A percentile compares a stretch with the other conserved stretches of the same genome.
Evolutionary conservation across 169 alveolate species (phyloP).

Genomic region (Cryptosporidium sp.): DNA sequence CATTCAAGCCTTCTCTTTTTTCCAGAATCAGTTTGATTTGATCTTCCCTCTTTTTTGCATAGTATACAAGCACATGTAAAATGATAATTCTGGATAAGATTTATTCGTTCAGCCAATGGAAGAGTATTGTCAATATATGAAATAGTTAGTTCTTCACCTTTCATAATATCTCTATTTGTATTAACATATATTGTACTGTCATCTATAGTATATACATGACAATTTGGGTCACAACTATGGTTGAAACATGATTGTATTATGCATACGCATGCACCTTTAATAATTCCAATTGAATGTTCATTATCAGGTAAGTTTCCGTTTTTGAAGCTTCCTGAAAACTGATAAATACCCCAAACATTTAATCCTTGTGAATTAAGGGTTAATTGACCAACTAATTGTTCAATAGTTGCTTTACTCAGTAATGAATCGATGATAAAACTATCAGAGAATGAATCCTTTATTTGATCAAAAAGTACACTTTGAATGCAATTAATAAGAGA

Average conservation of each 20-base stretch:
- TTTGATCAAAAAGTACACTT: slow-evolving; percentile 24
- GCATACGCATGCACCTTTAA: slow-evolving; percentile 79
- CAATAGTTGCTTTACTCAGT: slow-evolving; percentile 55
- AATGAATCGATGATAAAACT: slow-evolving; percentile 19
- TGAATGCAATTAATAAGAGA: slow-evolving; percentile 51
- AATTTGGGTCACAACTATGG: slow-evolving; percentile 80
- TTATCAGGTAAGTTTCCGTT: neutral
- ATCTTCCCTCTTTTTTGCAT: slow-evolving; percentile 46
- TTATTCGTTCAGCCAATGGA: slow-evolving; percentile 73
- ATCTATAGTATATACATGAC: slow-evolving; percentile 48
- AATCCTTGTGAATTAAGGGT: slow-evolving; percentile 77
- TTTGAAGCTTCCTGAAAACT: too few relatives aligned
- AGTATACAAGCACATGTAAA: slow-evolving; percentile 73
- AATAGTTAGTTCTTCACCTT: slow-evolving; percentile 76
- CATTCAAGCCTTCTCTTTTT: neutral
- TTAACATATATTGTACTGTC: slow-evolving; percentile 76
- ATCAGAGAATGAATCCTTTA: slow-evolving; percentile 14
- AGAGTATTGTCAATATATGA: slow-evolving; percentile 81
- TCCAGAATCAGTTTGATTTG: neutral
- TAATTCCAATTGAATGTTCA: slow-evolving; percentile 22
- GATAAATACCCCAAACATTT: slow-evolving; percentile 74
- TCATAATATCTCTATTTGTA: slow-evolving; percentile 76
- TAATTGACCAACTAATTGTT: slow-evolving; percentile 74
- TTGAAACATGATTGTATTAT: slow-evolving; percentile 79
- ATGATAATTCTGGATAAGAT: slow-evolving; percentile 72